Evolutionary conservation across 495 filamentous ascomycete species (phyloP).

Genomic region (Neurospora intermedia): DNA sequence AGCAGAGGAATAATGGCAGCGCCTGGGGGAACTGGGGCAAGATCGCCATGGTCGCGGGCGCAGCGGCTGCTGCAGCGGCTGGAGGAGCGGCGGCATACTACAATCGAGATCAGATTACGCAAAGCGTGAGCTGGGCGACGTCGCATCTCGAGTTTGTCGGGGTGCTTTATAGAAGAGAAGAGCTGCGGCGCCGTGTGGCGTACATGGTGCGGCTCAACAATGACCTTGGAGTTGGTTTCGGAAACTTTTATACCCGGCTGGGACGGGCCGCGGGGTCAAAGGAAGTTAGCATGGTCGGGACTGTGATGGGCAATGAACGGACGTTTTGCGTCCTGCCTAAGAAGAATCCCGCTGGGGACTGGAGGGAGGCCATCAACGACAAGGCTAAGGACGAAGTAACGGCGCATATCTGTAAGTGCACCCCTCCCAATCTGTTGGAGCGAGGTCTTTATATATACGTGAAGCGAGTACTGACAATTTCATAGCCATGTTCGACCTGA

Average conservation of each 20-base stretch:
- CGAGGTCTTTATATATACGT: not conserved
- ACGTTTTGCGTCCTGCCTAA: constrained; percentile 77
- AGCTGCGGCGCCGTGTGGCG: constrained; percentile 57
- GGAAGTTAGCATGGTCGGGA: constrained; percentile 34
- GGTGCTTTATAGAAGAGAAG: constrained; percentile 66
- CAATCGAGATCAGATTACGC: constrained; percentile 63
- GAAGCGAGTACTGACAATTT: constrained; percentile 6
- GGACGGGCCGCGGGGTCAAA: constrained; percentile 47
- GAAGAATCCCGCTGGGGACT: constrained; percentile 40
- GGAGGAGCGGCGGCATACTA: constrained; percentile 83
- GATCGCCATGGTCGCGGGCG: constrained; percentile 73
- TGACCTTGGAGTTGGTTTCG: constrained; percentile 53
- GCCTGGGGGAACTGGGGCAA: constrained; percentile 61
- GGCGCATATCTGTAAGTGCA: constrained; percentile 61
- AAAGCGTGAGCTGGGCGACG: constrained; percentile 67
- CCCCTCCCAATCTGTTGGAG: not conserved
- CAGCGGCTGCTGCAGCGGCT: constrained; percentile 68
- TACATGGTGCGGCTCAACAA: constrained; percentile 46
- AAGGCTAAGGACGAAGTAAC: constrained; percentile 63
- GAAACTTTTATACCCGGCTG: constrained; percentile 74
- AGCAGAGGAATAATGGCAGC: constrained; percentile 28
- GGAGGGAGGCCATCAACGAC: constrained; percentile 64
- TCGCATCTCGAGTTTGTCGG: constrained; percentile 95
- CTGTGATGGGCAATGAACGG: constrained; percentile 46
- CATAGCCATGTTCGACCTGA: constrained; percentile 66